These are phyloP conservation scores for Phylloporus rhodoxanthus DNA, from an alignment of 768 basidiomycete genomes.

Conservation along the genomic window DNA sequence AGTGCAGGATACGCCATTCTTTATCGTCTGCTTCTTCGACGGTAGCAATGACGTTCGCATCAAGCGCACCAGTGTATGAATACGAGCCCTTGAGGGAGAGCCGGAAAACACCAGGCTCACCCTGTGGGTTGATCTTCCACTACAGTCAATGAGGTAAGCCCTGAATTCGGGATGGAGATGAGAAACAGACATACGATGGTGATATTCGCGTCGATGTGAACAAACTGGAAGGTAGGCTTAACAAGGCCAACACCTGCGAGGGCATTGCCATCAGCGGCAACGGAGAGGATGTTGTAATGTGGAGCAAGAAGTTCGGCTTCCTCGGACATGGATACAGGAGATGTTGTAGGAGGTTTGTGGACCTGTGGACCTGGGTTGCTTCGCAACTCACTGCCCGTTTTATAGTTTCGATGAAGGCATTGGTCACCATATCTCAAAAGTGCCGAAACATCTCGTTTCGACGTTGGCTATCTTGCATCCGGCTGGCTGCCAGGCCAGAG, in stretches of 20 bases:
- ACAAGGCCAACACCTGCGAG: no score
- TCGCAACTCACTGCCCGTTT: neutral
- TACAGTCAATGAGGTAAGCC: neutral
- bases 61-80: neutral
- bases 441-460: neutral
- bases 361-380: neutral
- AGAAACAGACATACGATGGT: neutral
- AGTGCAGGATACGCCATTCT: neutral
- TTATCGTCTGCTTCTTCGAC: neutral
- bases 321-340: no score
- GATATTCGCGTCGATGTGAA: neutral
- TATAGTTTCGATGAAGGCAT: neutral
- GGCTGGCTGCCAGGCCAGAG: neutral
- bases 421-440: neutral
- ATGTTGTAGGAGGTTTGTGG: neutral
- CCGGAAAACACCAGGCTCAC: neutral
- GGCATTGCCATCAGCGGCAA: neutral
- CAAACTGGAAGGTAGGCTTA: neutral
- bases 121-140: neutral
- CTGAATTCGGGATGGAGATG: neutral
- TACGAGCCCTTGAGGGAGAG: no score
- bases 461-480: neutral
- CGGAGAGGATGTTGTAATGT: neutral
- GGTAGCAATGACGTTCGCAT: neutral
- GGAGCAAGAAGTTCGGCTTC: no score